A percentile compares a stretch with the other conserved stretches of the same genome.
phyloP scores from a whole-genome alignment of 148 eudicot species.

The Mesembryanthemum crystallinum region DNA sequence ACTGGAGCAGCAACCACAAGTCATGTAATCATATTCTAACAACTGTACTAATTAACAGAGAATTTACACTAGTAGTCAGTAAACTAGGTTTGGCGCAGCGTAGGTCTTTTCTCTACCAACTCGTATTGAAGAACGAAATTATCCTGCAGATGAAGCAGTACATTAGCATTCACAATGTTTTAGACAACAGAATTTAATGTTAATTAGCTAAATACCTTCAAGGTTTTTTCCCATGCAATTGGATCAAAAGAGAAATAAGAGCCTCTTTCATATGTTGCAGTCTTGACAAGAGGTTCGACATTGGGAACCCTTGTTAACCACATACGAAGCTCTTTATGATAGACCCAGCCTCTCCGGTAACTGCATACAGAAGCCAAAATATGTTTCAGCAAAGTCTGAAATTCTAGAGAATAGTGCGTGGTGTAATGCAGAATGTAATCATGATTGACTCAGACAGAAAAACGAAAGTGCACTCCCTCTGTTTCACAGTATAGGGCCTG shows the following conservation, averaged over 20 bases:
- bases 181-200: not conserved
- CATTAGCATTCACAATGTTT: not conserved
- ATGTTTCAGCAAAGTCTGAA: not conserved
- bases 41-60: constrained; percentile 13
- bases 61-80: constrained; percentile 22
- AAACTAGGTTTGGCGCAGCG: constrained; percentile 32
- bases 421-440: not conserved
- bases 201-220: constrained; percentile 43
- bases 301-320: constrained; percentile 57
- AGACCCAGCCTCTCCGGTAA: constrained; percentile 60
- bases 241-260: constrained; percentile 67
- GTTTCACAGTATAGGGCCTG: no score
- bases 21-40: constrained; percentile 6
- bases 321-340: constrained; percentile 50
- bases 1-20: constrained; percentile 11
- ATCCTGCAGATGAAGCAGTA: constrained; percentile 40
- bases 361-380: constrained; percentile 37
- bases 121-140: constrained; percentile 67
- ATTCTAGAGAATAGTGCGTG: not conserved
- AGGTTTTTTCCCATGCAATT: constrained; percentile 51
- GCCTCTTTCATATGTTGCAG: constrained; percentile 60
- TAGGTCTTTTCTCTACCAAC: constrained; percentile 55
- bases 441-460: not conserved
- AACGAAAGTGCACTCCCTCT: no score
- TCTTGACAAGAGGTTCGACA: constrained; percentile 56